Evolutionary conservation across 176 grass and related monocot genomes (phyloP).

Genomic region (Echinochloa phyllopogon): DNA sequence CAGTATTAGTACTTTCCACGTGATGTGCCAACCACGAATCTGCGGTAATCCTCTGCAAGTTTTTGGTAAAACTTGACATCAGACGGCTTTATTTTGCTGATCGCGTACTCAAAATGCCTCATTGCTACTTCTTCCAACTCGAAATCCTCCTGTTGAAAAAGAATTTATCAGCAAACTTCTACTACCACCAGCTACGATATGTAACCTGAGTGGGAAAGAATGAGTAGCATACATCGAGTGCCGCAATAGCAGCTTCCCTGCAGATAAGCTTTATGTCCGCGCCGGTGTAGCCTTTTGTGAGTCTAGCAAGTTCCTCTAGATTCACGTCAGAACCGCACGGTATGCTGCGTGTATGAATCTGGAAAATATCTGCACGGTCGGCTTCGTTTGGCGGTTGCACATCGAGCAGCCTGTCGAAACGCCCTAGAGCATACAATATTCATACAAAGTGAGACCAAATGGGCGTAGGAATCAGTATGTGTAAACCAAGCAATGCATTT

Average conservation of each 20-base stretch:
- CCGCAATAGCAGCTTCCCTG: slow-evolving; percentile 85
- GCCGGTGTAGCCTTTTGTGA: slow-evolving; percentile 89
- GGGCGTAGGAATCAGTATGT: background rate
- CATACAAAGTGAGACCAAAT: slow-evolving; percentile 32
- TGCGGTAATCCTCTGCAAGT: slow-evolving; percentile 63
- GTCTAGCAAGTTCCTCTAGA: slow-evolving; percentile 73
- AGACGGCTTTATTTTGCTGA: slow-evolving; percentile 54
- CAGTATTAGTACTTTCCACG: slow-evolving; percentile 31
- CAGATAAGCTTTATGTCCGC: slow-evolving; percentile 88
- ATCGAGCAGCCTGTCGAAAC: slow-evolving; percentile 89
- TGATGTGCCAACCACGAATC: slow-evolving; percentile 50
- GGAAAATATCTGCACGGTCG: slow-evolving; percentile 81
- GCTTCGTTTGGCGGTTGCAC: slow-evolving; percentile 81
- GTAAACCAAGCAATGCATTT: background rate
- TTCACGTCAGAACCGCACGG: slow-evolving; percentile 65
- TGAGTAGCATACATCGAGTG: slow-evolving; percentile 74
- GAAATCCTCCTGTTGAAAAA: slow-evolving; percentile 59
- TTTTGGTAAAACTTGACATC: slow-evolving; percentile 77
- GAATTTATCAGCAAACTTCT: slow-evolving; percentile 27
- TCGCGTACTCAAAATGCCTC: slow-evolving; percentile 67
- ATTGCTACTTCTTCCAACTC: slow-evolving; percentile 59
- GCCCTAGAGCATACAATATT: slow-evolving; percentile 54
- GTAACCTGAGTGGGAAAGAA: slow-evolving; percentile 14
- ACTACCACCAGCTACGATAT: background rate
- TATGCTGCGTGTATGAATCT: slow-evolving; percentile 68